Conservation (phyloP, 179 eudicot genomes). For the Spergularia azorica region DNA sequence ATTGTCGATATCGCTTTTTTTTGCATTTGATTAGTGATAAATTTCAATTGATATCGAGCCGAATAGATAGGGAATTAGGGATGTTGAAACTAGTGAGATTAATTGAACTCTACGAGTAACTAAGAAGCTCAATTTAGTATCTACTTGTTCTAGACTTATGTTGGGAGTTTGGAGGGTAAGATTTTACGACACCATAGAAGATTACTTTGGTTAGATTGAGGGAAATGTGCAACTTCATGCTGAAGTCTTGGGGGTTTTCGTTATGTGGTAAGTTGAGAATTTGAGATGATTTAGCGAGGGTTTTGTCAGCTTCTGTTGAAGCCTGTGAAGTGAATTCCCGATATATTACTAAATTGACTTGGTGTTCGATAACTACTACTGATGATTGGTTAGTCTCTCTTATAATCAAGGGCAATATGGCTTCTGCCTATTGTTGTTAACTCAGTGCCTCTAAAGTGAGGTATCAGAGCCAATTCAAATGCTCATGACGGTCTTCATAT, state of each 20-base stretch:
- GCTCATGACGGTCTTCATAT: neutral
- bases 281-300: neutral
- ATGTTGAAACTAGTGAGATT: too few species aligned
- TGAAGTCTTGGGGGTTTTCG: neutral
- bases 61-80: too few species aligned
- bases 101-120: too few species aligned
- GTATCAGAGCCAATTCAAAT: neutral
- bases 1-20: too few species aligned
- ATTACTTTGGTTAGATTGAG: neutral
- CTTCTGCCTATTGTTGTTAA: neutral
- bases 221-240: too few species aligned
- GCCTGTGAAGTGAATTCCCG: too few species aligned
- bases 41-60: too few species aligned
- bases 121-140: too few species aligned
- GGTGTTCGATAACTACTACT: neutral
- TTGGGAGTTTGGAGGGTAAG: too few species aligned
- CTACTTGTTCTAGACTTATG: too few species aligned
- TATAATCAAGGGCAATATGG: neutral
- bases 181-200: neutral
- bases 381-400: neutral
- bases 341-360: too few species aligned
- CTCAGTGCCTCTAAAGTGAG: neutral
- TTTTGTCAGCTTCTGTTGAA: neutral
- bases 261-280: neutral
- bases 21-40: too few species aligned